Evolutionary conservation across 106 monocot genomes (phyloP), one percentile per base, ranked within the genome.

Genomic region (Platanthera guangdongensis): DNA sequence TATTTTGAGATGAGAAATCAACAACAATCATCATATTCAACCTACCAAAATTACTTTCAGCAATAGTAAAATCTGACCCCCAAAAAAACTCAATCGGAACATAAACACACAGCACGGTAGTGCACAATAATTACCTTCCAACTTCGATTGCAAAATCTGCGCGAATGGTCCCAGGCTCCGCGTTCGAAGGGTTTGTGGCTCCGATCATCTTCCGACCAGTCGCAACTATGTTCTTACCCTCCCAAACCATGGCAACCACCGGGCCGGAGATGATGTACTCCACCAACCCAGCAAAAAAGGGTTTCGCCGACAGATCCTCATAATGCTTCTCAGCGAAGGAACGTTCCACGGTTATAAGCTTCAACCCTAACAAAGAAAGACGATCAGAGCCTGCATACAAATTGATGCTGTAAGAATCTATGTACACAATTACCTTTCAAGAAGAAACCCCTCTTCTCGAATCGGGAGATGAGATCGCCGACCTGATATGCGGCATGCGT

Each of bases 231-330:
- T 81, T 77, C 80, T 92, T 90, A 15, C 95, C 95, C 82, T 92
- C 95, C 95, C 95, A 95, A 51, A 95, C 87, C 95, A 95, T 95
- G 48, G 95, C 95, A 19, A 95, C 95, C 55, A 95, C 95, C 2
- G 95, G 95, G 48, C 95, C 95, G 9, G 95, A 95, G 71, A 90
- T 84, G 82, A 95, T 92, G 88, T 95, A 95, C 22, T 95, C 92
- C 16, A 95, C 92, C 48, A 95, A 78, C 73, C 87, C 88, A 6
- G 70, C n/a, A 39, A 95, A 95, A 87, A 95, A 95, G 18, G 95
- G 92, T 80, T 90, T 95, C 57, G 88, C 79, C 8, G 90, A 80
- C 19, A 92, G 83, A 53, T 95, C 95, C 82, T 83, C 92, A 32
- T 95, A 95, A 85, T 95, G 95, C 87, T 89, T 92, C 85, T 95